Evolutionary conservation across 2,329 filamentous ascomycete genomes (phyloP).

Genomic region (Ceratocystis harringtonii): DNA sequence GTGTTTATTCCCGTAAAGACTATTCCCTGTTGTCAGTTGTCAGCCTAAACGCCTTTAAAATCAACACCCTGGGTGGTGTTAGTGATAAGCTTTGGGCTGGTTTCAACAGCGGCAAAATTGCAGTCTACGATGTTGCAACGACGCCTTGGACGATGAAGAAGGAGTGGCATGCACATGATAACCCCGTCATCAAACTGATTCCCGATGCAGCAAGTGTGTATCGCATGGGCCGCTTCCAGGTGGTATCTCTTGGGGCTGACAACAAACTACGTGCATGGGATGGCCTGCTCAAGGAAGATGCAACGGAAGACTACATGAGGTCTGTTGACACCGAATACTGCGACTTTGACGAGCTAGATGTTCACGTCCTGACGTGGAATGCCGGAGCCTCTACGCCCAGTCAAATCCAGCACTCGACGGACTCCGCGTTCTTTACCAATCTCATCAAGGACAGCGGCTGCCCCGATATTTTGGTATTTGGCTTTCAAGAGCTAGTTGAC

Average conservation of each 20-base stretch:
- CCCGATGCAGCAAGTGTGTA: conserved; percentile 72
- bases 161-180: conserved; percentile 85
- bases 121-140: conserved; percentile 71
- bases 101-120: conserved; percentile 86
- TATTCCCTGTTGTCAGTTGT: conserved; percentile 66
- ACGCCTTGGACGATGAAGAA: conserved; percentile 86
- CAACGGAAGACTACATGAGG: conserved; percentile 85
- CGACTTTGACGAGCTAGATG: conserved; percentile 65
- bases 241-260: conserved; percentile 76
- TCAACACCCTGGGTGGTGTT: conserved; percentile 70
- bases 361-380: conserved; percentile 87
- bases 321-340: conserved; percentile 69
- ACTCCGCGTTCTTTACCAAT: conserved; percentile 66
- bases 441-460: conserved; percentile 61
- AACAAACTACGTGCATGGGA: conserved; percentile 80
- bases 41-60: conserved; percentile 86
- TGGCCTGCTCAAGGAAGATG: conserved; percentile 82
- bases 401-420: conserved; percentile 56
- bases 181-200: conserved; percentile 62
- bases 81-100: conserved; percentile 80
- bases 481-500: conserved; percentile 96
- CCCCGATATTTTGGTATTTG: conserved; percentile 86
- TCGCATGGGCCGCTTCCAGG: conserved; percentile 68
- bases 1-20: conserved; percentile 69
- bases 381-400: conserved; percentile 89